Base-by-base conservation (phyloP, 371 early-diverging fungal genomes). In the Mortierella sp. region DNA sequence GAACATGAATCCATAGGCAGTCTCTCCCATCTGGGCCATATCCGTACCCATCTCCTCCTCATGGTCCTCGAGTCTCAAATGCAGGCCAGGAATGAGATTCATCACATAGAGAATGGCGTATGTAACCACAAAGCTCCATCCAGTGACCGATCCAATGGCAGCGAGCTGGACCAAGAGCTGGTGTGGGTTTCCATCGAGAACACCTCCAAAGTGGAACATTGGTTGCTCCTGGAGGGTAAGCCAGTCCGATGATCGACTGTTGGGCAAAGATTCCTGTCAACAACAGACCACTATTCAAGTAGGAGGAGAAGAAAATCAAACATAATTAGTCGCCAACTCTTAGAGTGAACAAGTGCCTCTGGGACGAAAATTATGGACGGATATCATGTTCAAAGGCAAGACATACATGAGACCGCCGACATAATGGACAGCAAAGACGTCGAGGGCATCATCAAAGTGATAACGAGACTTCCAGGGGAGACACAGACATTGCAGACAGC, bases 201-300 rank as follows among this genome's bases (percentile, higher is more conserved):
- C 90, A n/a, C 98, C 97, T 29, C 96, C 96, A 2, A n/a, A 81
- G 55, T 14, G 85, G 87, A 14, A 89, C 84, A 50, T 81, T 50
- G 12, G 84, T 75, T 4, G 87, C 86, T 43, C 90, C 91, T 50
- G 85, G 89, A 51, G 92, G 83, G 77, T 86, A 47, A 57, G 70
- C 94, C 47, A 95, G 85, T 16, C 64, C 82, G n/a, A 92, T 91
- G 58, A 97, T 86, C 46, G 85, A 81, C 28, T 81, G 73, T 66
- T 94, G 91, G 53, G 97, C 94, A 86, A 98, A 97, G 29, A 98
- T 73, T 73, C 96, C 98, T 1, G 97, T 97, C 56, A 96, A 81
- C 23, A 96, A 58, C 73, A 89, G 89, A 5, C 98, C 98, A 43
- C 75, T 75, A 75, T 23, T 47, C 18, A 9, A 3, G 9, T 37